phyloP scores from a whole-genome alignment of 2,329 filamentous ascomycete species.

The Alternaria sp. region DNA sequence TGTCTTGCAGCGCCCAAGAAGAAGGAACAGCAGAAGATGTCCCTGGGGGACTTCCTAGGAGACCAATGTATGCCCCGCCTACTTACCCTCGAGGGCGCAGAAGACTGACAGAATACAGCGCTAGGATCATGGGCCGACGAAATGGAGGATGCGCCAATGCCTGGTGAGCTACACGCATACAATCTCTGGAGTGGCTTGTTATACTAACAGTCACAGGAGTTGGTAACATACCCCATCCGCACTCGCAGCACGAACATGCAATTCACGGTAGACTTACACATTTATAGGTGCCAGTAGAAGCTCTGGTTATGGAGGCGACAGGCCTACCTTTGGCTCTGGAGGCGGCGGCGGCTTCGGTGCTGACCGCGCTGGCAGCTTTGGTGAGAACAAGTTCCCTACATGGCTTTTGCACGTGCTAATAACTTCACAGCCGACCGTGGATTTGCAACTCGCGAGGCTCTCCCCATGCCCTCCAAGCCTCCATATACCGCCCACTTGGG shows the following conservation, averaged over 20 bases:
- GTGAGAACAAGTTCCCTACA: conserved; percentile 34
- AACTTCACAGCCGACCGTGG: conserved; percentile 40
- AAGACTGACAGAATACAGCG: conserved; percentile 58
- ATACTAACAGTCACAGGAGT: conserved; percentile 42
- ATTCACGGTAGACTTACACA: conserved; percentile 30
- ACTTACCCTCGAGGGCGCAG: conserved; percentile 25
- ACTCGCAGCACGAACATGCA: conserved; percentile 5
- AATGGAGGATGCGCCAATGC: conserved; percentile 84
- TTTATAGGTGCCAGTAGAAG: conserved; percentile 50
- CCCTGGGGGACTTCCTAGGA: conserved; percentile 92
- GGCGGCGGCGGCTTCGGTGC: conserved; percentile 50
- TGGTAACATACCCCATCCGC: conserved; percentile 36
- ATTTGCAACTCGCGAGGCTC: conserved; percentile 69
- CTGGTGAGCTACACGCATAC: conserved; percentile 65
- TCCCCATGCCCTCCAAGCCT: conserved; percentile 88
- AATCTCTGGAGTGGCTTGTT: neutral
- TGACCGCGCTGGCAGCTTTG: conserved; percentile 51
- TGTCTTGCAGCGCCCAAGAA: conserved; percentile 79
- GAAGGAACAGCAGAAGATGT: conserved; percentile 95
- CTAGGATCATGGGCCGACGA: conserved; percentile 98
- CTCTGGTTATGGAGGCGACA: conserved; percentile 59
- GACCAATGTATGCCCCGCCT: conserved; percentile 76
- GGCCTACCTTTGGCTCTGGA: conserved; percentile 57
- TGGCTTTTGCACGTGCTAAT: conserved; percentile 23
- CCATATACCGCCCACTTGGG: conserved; percentile 96